phyloP scores from a whole-genome alignment of 192 early-diverging fungal genomes.

The Coemansia sp. region DNA sequence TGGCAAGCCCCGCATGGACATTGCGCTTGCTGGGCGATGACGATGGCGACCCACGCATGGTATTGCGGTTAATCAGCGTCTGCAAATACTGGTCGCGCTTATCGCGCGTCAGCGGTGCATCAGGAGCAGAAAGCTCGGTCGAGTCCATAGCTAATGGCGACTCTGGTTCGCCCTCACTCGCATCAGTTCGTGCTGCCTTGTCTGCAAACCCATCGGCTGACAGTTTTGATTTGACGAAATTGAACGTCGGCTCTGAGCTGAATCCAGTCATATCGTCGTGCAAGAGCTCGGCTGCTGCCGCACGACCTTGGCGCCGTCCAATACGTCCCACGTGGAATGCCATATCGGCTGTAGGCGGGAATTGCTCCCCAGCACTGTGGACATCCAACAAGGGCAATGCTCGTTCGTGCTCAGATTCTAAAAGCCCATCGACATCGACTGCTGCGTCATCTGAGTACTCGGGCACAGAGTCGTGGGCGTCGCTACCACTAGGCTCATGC shows the following conservation, averaged over 20 bases:
- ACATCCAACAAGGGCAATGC: background rate
- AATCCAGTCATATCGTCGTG: conserved; percentile 22
- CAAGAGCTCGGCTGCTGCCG: conserved; percentile 37
- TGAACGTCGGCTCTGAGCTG: conserved; percentile 12
- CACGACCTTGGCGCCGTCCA: conserved; percentile 49
- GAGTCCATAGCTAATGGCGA: conserved; percentile 8
- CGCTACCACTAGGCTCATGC: background rate
- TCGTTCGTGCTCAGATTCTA: conserved; percentile 1
- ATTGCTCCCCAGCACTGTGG: conserved; percentile 5
- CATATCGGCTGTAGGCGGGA: conserved; percentile 15
- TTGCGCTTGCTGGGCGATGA: conserved; percentile 32
- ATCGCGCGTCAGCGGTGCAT: conserved; percentile 49
- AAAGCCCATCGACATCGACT: conserved; percentile 7
- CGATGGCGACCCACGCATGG: conserved; percentile 25
- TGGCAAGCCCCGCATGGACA: conserved; percentile 25
- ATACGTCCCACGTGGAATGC: conserved; percentile 24
- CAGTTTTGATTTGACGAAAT: conserved; percentile 14
- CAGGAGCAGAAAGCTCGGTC: conserved; percentile 16
- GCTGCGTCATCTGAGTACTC: conserved; percentile 7
- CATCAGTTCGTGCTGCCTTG: conserved; percentile 2
- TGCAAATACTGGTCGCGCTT: conserved; percentile 56
- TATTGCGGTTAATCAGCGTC: conserved; percentile 53
- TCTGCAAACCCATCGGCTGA: conserved; percentile 7
- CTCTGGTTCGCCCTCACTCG: conserved; percentile 22
- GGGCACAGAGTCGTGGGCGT: background rate